Percentiles rank a stretch among this genome's conserved stretches.
These are phyloP conservation scores for Chytridium lagenaria DNA, from an alignment of 371 early-diverging fungal genomes.

Conservation along the genomic window DNA sequence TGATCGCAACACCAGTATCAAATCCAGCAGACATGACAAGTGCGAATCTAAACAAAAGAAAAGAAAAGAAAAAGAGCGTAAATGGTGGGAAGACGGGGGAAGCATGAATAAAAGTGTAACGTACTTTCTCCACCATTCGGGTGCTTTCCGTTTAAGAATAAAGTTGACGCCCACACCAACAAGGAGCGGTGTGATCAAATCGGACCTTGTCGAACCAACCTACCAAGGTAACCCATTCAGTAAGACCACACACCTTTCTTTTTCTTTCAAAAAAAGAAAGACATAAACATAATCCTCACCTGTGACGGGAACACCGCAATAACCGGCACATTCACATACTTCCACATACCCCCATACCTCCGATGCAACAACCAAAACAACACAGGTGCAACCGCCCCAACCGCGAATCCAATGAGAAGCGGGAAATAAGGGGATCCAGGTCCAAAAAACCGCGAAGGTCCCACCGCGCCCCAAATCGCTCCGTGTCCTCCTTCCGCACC, in stretches of 20 bases:
- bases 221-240: neutral
- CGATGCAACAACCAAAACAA: conserved; percentile 26
- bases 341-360: conserved; percentile 14
- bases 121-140: conserved; percentile 15
- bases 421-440: conserved; percentile 36
- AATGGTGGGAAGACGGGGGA: no score
- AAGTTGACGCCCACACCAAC: conserved; percentile 24
- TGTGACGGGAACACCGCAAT: conserved; percentile 12
- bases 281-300: neutral
- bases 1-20: conserved; percentile 28
- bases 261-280: neutral
- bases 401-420: conserved; percentile 38
- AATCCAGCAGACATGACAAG: conserved; percentile 35
- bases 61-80: conserved; percentile 2
- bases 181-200: conserved; percentile 30
- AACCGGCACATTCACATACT: conserved; percentile 31
- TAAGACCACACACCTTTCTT: no score
- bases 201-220: conserved; percentile 14
- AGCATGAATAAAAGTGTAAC: neutral
- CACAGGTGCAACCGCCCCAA: conserved; percentile 40
- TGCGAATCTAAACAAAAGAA: conserved; percentile 9
- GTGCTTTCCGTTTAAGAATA: conserved; percentile 20
- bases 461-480: conserved; percentile 30
- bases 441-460: conserved; percentile 57
- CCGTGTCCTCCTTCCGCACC: conserved; percentile 11